Evolutionary conservation across 169 alveolate species (phyloP).

Genomic region (Plasmodium ovale): DNA sequence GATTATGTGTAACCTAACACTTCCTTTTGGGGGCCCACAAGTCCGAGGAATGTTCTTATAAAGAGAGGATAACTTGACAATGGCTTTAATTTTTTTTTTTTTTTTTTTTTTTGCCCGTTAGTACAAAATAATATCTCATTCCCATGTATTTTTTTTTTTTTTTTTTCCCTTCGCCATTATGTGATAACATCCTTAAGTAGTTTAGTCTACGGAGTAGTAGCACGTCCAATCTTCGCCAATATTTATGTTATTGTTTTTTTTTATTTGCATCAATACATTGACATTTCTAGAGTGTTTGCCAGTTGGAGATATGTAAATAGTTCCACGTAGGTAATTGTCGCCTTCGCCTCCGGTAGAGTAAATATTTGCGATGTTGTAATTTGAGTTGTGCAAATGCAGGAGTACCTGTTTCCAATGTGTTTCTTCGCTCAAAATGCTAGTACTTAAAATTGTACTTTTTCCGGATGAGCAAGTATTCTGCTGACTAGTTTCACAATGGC

Average conservation of each 20-base stretch:
- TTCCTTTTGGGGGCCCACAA: too few species aligned
- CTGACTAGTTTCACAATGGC: slow-evolving; percentile 22
- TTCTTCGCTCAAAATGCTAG: slow-evolving; percentile 80
- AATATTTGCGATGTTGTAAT: slow-evolving; percentile 44
- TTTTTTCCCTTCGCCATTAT: too few species aligned
- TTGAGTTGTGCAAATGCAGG: slow-evolving; percentile 75
- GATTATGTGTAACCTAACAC: too few species aligned
- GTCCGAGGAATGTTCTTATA: too few species aligned
- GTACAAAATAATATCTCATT: too few species aligned
- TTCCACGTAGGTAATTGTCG: slow-evolving; percentile 42
- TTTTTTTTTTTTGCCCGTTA: too few species aligned
- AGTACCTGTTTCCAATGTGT: slow-evolving; percentile 89
- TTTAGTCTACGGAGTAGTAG: slow-evolving; percentile 37
- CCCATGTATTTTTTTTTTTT: too few species aligned
- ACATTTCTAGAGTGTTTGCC: slow-evolving; percentile 48
- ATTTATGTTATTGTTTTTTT: slow-evolving; percentile 58
- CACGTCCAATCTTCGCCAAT: slow-evolving; percentile 39
- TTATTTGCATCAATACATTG: slow-evolving; percentile 42
- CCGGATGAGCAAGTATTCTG: slow-evolving; percentile 51
- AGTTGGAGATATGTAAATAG: slow-evolving; percentile 29
- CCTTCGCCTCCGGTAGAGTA: neutral
- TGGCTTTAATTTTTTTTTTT: too few species aligned
- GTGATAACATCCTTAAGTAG: too few species aligned
- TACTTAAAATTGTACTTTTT: slow-evolving; percentile 75
- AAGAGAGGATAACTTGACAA: too few species aligned